Conservation (phyloP, 2,329 filamentous ascomycete genomes). For the Cladosporium sp. region DNA sequence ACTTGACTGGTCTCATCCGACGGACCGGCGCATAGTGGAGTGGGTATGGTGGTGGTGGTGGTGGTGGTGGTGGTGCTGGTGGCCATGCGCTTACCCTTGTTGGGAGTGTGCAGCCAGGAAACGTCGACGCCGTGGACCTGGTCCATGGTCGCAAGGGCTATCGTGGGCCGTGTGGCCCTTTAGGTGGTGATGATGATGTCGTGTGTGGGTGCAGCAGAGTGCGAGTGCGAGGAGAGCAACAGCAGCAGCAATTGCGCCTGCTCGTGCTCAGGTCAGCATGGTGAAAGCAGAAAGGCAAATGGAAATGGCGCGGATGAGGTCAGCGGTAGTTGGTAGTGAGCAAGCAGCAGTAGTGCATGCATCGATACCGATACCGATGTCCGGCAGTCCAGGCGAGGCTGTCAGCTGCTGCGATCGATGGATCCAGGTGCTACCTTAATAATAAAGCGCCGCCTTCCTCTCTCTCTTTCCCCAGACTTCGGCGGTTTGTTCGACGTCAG, state of each 20-base stretch:
- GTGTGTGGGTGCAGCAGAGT: not conserved
- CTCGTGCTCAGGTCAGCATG: slow-evolving; percentile 1
- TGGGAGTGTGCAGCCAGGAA: slow-evolving; percentile 84
- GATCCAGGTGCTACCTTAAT: too few relatives aligned
- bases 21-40: slow-evolving; percentile 23
- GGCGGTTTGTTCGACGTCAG: too few relatives aligned
- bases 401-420: not conserved
- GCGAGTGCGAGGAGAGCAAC: not conserved
- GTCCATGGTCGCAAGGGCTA: slow-evolving; percentile 61
- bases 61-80: not conserved
- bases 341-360: not conserved
- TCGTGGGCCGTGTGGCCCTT: not conserved
- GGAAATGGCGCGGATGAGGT: slow-evolving; percentile 2
- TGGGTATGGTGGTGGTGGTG: not conserved
- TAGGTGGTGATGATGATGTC: not conserved
- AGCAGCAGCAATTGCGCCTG: slow-evolving; percentile 2
- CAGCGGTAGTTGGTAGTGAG: not conserved
- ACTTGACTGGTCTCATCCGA: slow-evolving; percentile 17
- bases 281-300: not conserved
- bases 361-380: not conserved
- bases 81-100: slow-evolving; percentile 63
- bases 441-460: too few relatives aligned
- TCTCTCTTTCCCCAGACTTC: not conserved
- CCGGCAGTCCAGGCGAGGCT: not conserved
- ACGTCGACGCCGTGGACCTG: slow-evolving; percentile 81